A percentile compares a stretch with the other conserved stretches of the same genome.
phyloP scores from a whole-genome alignment of 768 basidiomycete genomes.

The Pisolithus sp. region DNA sequence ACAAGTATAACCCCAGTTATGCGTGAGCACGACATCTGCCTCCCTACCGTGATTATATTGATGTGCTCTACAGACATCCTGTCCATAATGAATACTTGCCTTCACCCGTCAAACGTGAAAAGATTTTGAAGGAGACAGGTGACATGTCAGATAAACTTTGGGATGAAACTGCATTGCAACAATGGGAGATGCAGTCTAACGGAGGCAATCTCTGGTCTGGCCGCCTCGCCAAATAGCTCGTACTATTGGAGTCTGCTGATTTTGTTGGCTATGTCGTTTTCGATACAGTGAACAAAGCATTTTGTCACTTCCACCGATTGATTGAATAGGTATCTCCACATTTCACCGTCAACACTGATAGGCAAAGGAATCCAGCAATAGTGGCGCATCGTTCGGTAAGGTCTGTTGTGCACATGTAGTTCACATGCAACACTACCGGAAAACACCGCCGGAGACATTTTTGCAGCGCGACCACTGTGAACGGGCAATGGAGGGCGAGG shows the following conservation, averaged over 20 bases:
- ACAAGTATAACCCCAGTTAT: constrained; percentile 58
- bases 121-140: constrained; percentile 38
- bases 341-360: too few relatives aligned
- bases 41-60: not conserved
- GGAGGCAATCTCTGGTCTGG: constrained; percentile 45
- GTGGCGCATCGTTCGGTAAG: too few relatives aligned
- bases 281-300: too few relatives aligned
- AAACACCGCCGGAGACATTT: not conserved
- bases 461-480: constrained; percentile 28
- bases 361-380: too few relatives aligned
- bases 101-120: constrained; percentile 34
- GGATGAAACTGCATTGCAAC: constrained; percentile 51
- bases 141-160: constrained; percentile 44
- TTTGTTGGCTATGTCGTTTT: too few relatives aligned
- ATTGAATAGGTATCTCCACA: too few relatives aligned
- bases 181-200: constrained; percentile 52
- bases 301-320: too few relatives aligned
- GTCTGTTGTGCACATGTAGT: too few relatives aligned
- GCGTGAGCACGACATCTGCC: constrained; percentile 28
- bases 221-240: constrained; percentile 10
- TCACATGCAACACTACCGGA: too few relatives aligned
- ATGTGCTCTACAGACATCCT: constrained; percentile 43
- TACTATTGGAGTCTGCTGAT: not conserved
- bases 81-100: constrained; percentile 62
- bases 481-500: too few relatives aligned